Evolutionary conservation across 1,284 basidiomycete genomes (phyloP), one percentile per base, ranked within the genome.

Genomic region (Trichosporon faecale): DNA sequence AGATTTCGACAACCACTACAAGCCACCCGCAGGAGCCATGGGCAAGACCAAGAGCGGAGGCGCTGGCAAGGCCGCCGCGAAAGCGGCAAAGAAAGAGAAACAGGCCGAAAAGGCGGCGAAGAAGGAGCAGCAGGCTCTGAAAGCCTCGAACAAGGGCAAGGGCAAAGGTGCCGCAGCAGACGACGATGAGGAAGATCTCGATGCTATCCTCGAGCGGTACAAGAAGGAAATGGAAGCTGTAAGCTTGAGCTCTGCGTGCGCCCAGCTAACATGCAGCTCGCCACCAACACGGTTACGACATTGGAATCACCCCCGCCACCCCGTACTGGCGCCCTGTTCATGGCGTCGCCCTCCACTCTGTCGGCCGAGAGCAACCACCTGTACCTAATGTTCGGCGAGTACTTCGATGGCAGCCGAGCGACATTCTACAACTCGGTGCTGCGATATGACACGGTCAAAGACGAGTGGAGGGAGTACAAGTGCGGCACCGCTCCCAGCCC

Each of bases 381-480:
- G 0, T 93, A 91, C 91, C 90, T 88, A 73, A 89, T 93, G 49
- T 79, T 79, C 61, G 78, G 92, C 5, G 92, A 94, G 79, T 93
- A 89, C 80, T 95, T 93, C 78, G 91, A 94, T 65, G 93, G 94
- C 70, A 88, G 88, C 11, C 91, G 89, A 77, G 91, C 91, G 9
- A 72, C 70, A 49, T 73, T 76, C 66, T 74, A 78, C 61, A 71
- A 68, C 29, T 72, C 69, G 0, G 72, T 69, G 21, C 68, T 76
- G 68, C 72, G 72, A 12, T 72, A 74, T 31, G 72, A 74, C 40
- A 66, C 73, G 21, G 65, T 35, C 40, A 75, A 90, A 88, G 89
- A 94, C 75, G 93, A 95, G 85, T 94, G 93, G 93, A 86, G 91
- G 9, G 89, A 89, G 77, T 94, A 92, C 75, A 87, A 92, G 49